Evolutionary conservation across 345 rosid species (phyloP), one percentile per base, ranked within the genome.

Genomic region (Boechera retrofracta): DNA sequence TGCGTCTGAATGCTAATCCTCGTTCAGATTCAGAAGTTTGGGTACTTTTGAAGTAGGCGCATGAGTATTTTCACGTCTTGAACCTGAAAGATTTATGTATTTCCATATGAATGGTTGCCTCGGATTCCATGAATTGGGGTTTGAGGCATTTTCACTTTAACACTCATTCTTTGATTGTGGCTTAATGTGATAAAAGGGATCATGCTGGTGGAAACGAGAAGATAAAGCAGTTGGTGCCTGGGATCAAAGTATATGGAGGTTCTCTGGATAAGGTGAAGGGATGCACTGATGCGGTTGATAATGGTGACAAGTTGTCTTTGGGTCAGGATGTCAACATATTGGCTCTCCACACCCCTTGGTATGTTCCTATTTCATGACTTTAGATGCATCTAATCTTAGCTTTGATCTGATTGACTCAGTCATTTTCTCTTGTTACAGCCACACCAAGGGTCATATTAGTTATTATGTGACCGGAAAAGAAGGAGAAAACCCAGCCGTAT

Each of bases 301-400:
- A 92, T 77, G 98, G 98, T 52, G 91, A 92, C 69, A 86, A 84
- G 78, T 29, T 90, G 15, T 68, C 85, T 26, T 76, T 94, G 31
- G 90, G 96, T 6, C 82, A 81, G 42, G 67, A 78, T 81, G 45
- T 91, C 21, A 80, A 79, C 67, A 80, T 94, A n/a, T 70, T 88
- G 69, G 84, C 88, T 76, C 95, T 92, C 69, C 97, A 92, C 82
- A 92, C 98, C 3, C 95, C 96, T 73, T 90, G 98, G 98, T 90
- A 78, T 53, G 64, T 44, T 31, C 42, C n/a, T 4, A 28, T 47
- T 45, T 10, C 3, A 69, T 41, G 4, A 28, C 3, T 28, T n/a
- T 44, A 3, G 9, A 29, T 53, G 7, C 65, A 13, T 58, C 4
- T 48, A 2, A 5, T 72, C 13, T 64, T 13, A 36, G 7, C 10